These are phyloP conservation scores for Fusarium pseudoanthophilum DNA, from an alignment of 2,329 filamentous ascomycete genomes.

Conservation along the genomic window DNA sequence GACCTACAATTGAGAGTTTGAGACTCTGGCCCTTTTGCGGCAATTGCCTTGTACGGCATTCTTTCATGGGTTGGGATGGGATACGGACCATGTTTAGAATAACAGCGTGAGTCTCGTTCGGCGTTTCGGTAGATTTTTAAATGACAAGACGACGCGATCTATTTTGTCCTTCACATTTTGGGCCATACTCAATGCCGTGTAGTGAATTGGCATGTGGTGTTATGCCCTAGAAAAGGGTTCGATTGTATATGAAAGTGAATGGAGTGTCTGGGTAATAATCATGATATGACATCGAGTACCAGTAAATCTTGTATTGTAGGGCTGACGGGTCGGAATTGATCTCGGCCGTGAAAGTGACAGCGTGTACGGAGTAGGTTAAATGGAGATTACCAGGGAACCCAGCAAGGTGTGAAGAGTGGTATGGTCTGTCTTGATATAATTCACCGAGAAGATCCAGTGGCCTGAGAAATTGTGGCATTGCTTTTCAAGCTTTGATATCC, in stretches of 20 bases:
- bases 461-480: conserved; percentile 17
- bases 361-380: neutral
- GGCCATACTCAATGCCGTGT: neutral
- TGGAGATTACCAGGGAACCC: conserved; percentile 3
- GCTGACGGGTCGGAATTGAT: conserved; percentile 1
- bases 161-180: accelerated
- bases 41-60: neutral
- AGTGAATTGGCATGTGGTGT: too few relatives aligned
- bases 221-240: neutral
- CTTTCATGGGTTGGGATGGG: neutral
- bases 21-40: neutral
- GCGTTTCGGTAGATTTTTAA: conserved; percentile 15
- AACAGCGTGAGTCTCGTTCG: conserved; percentile 19
- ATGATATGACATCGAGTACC: neutral
- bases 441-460: conserved; percentile 20
- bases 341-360: neutral
- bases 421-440: conserved; percentile 5
- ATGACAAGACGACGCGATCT: neutral
- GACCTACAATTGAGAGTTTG: neutral
- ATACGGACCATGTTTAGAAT: conserved; percentile 4
- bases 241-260: neutral
- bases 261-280: too few relatives aligned
- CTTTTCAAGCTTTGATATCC: neutral
- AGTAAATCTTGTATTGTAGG: neutral
- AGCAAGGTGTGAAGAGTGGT: neutral